A percentile compares a stretch with the other conserved stretches of the same genome.
phyloP scores from a whole-genome alignment of 2,329 filamentous ascomycete species.

The Fusarium buharicum region DNA sequence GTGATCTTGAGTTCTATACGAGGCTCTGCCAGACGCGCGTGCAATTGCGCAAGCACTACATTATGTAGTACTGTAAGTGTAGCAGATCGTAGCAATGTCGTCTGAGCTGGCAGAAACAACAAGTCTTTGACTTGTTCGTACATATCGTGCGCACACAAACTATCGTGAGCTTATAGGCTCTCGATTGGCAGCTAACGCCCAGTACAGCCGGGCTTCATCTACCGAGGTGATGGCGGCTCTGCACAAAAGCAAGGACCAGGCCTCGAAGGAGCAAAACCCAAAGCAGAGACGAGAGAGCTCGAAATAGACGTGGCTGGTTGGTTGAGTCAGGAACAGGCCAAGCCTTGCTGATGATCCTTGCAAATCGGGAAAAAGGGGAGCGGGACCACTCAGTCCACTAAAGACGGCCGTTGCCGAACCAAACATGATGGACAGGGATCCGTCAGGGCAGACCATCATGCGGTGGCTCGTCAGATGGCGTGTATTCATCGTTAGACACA shows the following conservation, averaged over 20 bases:
- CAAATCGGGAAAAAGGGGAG: slow-evolving; percentile 25
- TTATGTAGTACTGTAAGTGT: background rate
- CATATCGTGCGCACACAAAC: slow-evolving; percentile 6
- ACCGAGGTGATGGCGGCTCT: slow-evolving; percentile 28
- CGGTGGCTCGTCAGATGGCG: slow-evolving; percentile 27
- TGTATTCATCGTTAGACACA: slow-evolving; percentile 16
- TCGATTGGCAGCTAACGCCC: background rate
- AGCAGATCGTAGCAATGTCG: background rate
- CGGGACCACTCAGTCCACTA: slow-evolving; percentile 35
- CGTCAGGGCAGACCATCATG: slow-evolving; percentile 30
- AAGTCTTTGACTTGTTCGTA: background rate
- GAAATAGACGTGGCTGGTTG: slow-evolving; percentile 31
- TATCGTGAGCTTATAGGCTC: slow-evolving; percentile 21
- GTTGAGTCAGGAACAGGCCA: slow-evolving; percentile 13
- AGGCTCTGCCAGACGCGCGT: background rate
- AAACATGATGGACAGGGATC: slow-evolving; percentile 33
- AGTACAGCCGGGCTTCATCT: slow-evolving; percentile 20
- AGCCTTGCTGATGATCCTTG: slow-evolving; percentile 20
- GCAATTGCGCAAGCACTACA: background rate
- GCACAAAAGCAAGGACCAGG: slow-evolving; percentile 30
- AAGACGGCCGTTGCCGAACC: slow-evolving; percentile 38
- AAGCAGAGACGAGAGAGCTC: slow-evolving; percentile 4
- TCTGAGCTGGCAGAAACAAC: background rate
- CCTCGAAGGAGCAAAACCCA: slow-evolving; percentile 10
- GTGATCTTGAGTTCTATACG: background rate